Percentiles rank a stretch among this genome's conserved stretches.
Conservation (phyloP, 306 rosid genomes). For the Corylus americana region DNA sequence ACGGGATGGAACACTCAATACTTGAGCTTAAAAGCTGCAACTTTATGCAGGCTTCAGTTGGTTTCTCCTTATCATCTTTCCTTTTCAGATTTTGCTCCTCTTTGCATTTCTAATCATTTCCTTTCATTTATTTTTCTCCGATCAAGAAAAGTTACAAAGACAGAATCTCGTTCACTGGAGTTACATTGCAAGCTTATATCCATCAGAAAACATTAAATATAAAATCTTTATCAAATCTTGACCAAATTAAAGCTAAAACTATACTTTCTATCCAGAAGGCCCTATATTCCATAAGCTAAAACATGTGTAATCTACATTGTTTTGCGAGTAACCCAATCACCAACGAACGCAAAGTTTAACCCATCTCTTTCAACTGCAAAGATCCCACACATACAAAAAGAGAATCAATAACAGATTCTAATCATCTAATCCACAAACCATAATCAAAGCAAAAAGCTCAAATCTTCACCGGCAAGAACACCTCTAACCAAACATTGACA, state of each 20-base stretch:
- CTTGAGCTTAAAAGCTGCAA: neutral
- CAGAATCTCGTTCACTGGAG: neutral
- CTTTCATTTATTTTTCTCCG: neutral
- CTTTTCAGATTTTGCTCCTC: neutral
- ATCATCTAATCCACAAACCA: slow-evolving; percentile 20
- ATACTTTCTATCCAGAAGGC: neutral
- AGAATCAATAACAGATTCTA: slow-evolving; percentile 7
- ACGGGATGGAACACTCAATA: neutral
- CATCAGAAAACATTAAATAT: neutral
- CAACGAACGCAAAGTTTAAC: slow-evolving; percentile 6
- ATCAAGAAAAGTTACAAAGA: slow-evolving; percentile 1
- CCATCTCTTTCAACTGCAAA: slow-evolving; percentile 7
- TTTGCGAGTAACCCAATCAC: neutral
- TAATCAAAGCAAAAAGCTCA: slow-evolving; percentile 5
- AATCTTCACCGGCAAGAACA: neutral
- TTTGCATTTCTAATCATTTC: neutral
- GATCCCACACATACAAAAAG: neutral
- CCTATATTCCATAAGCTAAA: neutral
- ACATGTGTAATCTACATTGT: slow-evolving; percentile 10
- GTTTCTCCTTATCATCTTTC: neutral
- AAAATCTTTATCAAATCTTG: neutral
- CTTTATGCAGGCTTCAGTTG: neutral
- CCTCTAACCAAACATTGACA: neutral
- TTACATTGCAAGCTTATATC: slow-evolving; percentile 16
- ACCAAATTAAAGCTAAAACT: slow-evolving; percentile 3